Conservation (phyloP, 2,329 filamentous ascomycete genomes). For the Cadophora sp. region DNA sequence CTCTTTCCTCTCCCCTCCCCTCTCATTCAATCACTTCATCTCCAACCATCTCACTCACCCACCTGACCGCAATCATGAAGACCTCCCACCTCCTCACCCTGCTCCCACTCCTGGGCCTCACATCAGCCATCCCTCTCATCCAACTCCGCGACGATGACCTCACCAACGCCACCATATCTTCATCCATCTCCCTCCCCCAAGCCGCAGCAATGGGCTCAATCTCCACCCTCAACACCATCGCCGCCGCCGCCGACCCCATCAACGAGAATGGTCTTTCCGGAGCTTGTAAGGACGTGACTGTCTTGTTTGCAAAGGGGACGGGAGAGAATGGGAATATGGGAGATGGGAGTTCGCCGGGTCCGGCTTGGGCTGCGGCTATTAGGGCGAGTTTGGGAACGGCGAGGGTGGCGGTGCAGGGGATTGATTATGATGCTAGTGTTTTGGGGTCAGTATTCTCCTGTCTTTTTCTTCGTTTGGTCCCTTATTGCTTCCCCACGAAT, state of each 20-base stretch:
- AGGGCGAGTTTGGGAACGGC: constrained; percentile 2
- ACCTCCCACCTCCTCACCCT: not conserved
- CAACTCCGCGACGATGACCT: not conserved
- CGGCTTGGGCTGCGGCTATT: constrained; percentile 7
- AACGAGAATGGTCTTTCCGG: not conserved
- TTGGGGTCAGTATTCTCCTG: not conserved
- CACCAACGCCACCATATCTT: not conserved
- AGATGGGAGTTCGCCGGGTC: constrained; percentile 13
- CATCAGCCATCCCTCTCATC: not conserved
- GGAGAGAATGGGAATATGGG: constrained; percentile 17
- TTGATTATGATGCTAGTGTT: constrained; percentile 16
- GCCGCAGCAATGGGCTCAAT: not conserved
- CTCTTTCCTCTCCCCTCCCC: not conserved
- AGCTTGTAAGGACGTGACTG: constrained; percentile 16
- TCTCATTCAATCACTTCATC: not conserved
- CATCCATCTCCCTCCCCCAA: not conserved
- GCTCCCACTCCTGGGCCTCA: not conserved
- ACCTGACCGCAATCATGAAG: not conserved
- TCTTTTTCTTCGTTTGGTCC: not conserved
- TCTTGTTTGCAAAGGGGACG: constrained; percentile 18
- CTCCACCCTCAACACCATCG: not conserved
- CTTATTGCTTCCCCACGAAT: too few relatives aligned
- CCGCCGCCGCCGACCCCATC: not conserved
- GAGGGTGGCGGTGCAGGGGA: constrained; percentile 15
- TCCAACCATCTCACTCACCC: too few relatives aligned